Evolutionary conservation across 306 rosid species (phyloP), one percentile per base, ranked within the genome.

Genomic region (Luffa aegyptiaca): DNA sequence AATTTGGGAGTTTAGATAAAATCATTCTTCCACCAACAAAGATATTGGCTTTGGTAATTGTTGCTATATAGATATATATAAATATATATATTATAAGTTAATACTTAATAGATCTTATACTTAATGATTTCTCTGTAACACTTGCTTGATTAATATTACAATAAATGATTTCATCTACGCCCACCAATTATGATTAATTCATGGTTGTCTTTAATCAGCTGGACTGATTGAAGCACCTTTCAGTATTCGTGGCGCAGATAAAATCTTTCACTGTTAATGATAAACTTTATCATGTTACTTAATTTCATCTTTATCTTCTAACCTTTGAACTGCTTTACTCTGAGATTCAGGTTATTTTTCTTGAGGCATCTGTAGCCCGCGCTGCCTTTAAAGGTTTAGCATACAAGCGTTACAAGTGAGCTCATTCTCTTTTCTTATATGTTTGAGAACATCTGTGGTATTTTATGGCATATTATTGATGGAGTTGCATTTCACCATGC

Each of bases 1-100:
- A 86, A 86, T 91, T 88, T 86, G 97, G 99, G 80, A 87, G 90
- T 85, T 81, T 95, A 91, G 97, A 95, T 68, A 95, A 91, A 84
- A 86, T 93, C 79, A 83, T 95, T 81, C 93, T 93, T 76, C 99
- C 97, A 70, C 88, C 90, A 57, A 91, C 93, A 36, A 95, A 93
- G 89, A 91, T 92, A 48, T 75, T 95, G 88, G 99, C 99, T 48
- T 79, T 95, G 99, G 99, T 93, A 93, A 78, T 76, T 35, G 18
- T 75, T 82, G 66, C 9, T 45, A 33, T 41, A 57, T 46, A 37
- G 36, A 18, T 66, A 44, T 44, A 70, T 45, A 33, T 41, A 57
- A 35, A 37, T 64, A 18, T 66, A 44, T 44, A 70, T 45, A 45
- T 45, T 20, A 42, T 13, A 14, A 71, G 41, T 49, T 73, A 49